These are phyloP conservation scores for Termitomyces heimii DNA, from an alignment of 768 basidiomycete species.

Conservation along the genomic window DNA sequence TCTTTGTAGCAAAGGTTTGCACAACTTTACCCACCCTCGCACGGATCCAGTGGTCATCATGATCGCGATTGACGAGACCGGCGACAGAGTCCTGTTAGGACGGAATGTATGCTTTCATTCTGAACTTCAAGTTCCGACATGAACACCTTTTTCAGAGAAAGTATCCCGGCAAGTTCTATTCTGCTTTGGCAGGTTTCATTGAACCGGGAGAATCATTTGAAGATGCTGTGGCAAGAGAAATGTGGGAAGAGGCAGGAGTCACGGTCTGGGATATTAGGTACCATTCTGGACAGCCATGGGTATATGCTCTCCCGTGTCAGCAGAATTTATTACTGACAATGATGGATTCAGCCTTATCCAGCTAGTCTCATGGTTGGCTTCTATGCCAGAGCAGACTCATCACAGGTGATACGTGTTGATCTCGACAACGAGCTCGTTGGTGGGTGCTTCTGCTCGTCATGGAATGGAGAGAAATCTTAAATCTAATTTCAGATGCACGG, in stretches of 20 bases:
- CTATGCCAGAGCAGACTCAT: slow-evolving; percentile 71
- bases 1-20: slow-evolving; percentile 62
- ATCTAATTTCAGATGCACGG: slow-evolving; percentile 63
- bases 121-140: not conserved
- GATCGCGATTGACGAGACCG: slow-evolving; percentile 73
- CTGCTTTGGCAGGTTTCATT: slow-evolving; percentile 88
- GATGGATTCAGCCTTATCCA: slow-evolving; percentile 68
- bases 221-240: slow-evolving; percentile 86
- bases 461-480: not conserved
- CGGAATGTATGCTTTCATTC: slow-evolving; percentile 53
- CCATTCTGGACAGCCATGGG: slow-evolving; percentile 87
- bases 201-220: slow-evolving; percentile 95
- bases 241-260: slow-evolving; percentile 97
- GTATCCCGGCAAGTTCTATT: slow-evolving; percentile 72
- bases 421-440: slow-evolving; percentile 96
- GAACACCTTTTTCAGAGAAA: slow-evolving; percentile 37
- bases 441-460: slow-evolving; percentile 23
- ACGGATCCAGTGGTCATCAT: slow-evolving; percentile 92
- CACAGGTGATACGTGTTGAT: slow-evolving; percentile 72
- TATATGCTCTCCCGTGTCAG: slow-evolving; percentile 17
- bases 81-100: slow-evolving; percentile 83
- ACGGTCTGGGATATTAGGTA: slow-evolving; percentile 78
- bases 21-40: slow-evolving; percentile 81
- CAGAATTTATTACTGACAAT: not conserved
- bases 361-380: slow-evolving; percentile 89